These are phyloP conservation scores for Rickenella mellea DNA, from an alignment of 768 basidiomycete genomes.

Conservation along the genomic window DNA sequence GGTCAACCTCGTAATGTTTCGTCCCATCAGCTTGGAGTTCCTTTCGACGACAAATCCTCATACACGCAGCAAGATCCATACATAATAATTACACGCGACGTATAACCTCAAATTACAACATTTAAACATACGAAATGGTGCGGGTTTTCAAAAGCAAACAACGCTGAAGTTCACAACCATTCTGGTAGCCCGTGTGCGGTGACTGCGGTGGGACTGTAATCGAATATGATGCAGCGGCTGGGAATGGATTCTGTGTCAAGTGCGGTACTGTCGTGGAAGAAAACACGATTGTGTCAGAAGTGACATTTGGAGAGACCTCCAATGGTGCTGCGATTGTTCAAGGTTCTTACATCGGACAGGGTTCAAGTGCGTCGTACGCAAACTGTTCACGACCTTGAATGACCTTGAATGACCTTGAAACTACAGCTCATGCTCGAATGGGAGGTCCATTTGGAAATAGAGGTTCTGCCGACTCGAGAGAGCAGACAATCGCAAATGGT, in stretches of 20 bases:
- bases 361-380: constrained; percentile 78
- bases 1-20: too few relatives aligned
- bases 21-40: too few relatives aligned
- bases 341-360: constrained; percentile 85
- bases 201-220: constrained; percentile 80
- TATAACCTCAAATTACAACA: too few relatives aligned
- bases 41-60: too few relatives aligned
- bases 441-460: constrained; percentile 75
- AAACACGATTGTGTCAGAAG: constrained; percentile 87
- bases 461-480: constrained; percentile 72
- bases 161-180: too few relatives aligned
- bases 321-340: constrained; percentile 92
- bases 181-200: constrained; percentile 59
- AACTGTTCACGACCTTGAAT: background rate
- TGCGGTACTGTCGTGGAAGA: constrained; percentile 92
- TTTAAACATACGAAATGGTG: too few relatives aligned
- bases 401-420: background rate
- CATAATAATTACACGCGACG: too few relatives aligned
- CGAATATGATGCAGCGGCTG: constrained; percentile 76
- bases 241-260: constrained; percentile 75
- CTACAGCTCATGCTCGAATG: constrained; percentile 70
- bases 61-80: too few relatives aligned
- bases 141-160: too few relatives aligned
- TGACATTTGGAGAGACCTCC: constrained; percentile 90
- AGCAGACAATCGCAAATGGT: constrained; percentile 90